A percentile compares a stretch with the other conserved stretches of the same genome.
These are phyloP conservation scores for Euphrasia arctica DNA, from an alignment of 305 asterid genomes.

Conservation along the genomic window DNA sequence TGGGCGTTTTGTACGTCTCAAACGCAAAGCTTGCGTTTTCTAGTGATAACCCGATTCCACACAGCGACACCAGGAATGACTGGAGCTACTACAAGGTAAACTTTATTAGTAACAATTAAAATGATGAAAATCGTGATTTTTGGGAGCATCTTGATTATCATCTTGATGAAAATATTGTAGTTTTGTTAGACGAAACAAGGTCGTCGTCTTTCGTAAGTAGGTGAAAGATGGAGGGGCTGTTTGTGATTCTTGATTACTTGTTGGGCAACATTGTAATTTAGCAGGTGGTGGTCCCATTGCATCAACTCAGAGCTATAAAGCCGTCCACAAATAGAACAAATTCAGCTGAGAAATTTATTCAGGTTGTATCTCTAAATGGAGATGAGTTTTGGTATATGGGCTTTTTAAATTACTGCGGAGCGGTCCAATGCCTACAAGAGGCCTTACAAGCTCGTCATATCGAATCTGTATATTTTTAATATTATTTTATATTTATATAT, in stretches of 20 bases:
- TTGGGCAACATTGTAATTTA: slow-evolving; percentile 3
- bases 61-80: slow-evolving; percentile 67
- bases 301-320: slow-evolving; percentile 84
- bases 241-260: too few relatives aligned
- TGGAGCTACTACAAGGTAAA: slow-evolving; percentile 98
- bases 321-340: slow-evolving; percentile 76
- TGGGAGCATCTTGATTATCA: too few relatives aligned
- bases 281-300: slow-evolving; percentile 93
- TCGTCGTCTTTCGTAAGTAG: too few relatives aligned
- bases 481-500: too few relatives aligned
- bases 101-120: too few relatives aligned
- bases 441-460: slow-evolving; percentile 40
- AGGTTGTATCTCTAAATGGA: slow-evolving; percentile 80
- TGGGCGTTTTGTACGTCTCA: slow-evolving; percentile 87
- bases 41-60: slow-evolving; percentile 86
- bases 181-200: too few relatives aligned
- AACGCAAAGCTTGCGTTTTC: slow-evolving; percentile 91
- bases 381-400: too few relatives aligned
- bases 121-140: too few relatives aligned
- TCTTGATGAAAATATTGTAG: too few relatives aligned
- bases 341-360: slow-evolving; percentile 77
- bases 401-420: too few relatives aligned
- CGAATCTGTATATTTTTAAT: slow-evolving; percentile 39
- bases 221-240: too few relatives aligned
- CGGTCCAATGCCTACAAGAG: slow-evolving; percentile 58